Conservation (phyloP, 495 filamentous ascomycete species). For the Penicillium herquei region DNA sequence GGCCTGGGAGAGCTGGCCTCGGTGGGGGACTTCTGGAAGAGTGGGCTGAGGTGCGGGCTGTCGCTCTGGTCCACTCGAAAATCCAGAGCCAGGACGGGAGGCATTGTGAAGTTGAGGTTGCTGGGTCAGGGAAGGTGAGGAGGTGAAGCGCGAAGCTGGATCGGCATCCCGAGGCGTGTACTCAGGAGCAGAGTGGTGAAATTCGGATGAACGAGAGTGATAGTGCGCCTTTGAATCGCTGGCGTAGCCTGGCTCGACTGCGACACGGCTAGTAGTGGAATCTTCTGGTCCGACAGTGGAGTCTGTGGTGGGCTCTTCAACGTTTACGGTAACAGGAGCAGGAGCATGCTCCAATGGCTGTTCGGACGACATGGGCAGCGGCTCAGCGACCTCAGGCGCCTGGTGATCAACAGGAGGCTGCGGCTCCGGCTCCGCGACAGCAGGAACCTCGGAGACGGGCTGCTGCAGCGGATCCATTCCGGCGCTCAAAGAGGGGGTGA, state of each 20-base stretch:
- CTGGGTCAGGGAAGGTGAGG: conserved; percentile 37
- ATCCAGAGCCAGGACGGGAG: conserved; percentile 51
- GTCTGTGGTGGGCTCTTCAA: conserved; percentile 25
- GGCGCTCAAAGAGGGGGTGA: neutral
- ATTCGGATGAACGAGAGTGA: conserved; percentile 43
- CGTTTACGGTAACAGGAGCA: conserved; percentile 22
- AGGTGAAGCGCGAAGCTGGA: conserved; percentile 35
- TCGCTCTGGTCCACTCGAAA: conserved; percentile 47
- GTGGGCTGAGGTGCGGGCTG: conserved; percentile 39
- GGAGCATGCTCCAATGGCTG: conserved; percentile 8
- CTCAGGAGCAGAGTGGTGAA: conserved; percentile 41
- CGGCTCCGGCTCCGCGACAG: conserved; percentile 26
- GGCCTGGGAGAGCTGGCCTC: conserved; percentile 39
- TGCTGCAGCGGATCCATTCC: conserved; percentile 33
- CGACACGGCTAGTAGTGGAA: conserved; percentile 23
- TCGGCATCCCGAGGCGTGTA: conserved; percentile 44
- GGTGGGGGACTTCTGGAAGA: conserved; percentile 40
- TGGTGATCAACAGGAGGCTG: conserved; percentile 24
- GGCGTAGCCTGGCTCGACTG: conserved; percentile 35
- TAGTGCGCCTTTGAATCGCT: conserved; percentile 48
- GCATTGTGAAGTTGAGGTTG: conserved; percentile 43
- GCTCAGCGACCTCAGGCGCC: conserved; percentile 15
- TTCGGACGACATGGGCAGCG: conserved; percentile 15
- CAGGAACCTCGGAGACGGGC: conserved; percentile 20
- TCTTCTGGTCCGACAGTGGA: conserved; percentile 21